Evolutionary conservation across 2,329 filamentous ascomycete genomes (phyloP).

Genomic region (Orbilia brochopaga): DNA sequence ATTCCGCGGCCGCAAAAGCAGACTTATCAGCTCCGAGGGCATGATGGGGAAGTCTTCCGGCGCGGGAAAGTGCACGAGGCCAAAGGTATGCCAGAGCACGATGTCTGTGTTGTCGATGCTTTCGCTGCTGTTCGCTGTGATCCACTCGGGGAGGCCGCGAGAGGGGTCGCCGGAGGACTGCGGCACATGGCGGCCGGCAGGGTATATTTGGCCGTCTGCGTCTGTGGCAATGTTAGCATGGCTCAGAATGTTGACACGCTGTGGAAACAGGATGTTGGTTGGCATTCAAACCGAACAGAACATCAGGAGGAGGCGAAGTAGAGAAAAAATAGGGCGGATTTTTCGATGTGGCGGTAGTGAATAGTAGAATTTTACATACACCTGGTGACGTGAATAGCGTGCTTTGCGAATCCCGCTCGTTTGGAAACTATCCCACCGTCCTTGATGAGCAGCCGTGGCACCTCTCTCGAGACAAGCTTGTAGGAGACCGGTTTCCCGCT

Average conservation of each 20-base stretch:
- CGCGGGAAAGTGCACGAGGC: slow-evolving; percentile 83
- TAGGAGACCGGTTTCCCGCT: slow-evolving; percentile 84
- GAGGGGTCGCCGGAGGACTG: slow-evolving; percentile 83
- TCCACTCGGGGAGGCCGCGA: slow-evolving; percentile 75
- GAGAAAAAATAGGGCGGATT: slow-evolving; percentile 19
- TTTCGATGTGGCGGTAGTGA: neutral
- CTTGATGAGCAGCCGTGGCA: slow-evolving; percentile 78
- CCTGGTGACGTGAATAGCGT: slow-evolving; percentile 86
- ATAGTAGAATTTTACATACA: slow-evolving; percentile 65
- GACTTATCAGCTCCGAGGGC: slow-evolving; percentile 83
- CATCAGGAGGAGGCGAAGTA: slow-evolving; percentile 8
- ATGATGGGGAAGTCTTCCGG: slow-evolving; percentile 93
- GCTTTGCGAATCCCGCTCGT: slow-evolving; percentile 82
- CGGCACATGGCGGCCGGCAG: slow-evolving; percentile 83
- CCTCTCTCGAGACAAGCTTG: slow-evolving; percentile 87
- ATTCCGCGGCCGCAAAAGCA: slow-evolving; percentile 78
- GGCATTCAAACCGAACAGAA: neutral
- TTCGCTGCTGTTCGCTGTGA: slow-evolving; percentile 64
- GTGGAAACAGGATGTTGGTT: neutral
- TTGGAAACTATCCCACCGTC: slow-evolving; percentile 85
- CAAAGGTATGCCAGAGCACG: slow-evolving; percentile 93
- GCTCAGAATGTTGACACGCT: neutral
- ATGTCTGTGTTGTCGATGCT: slow-evolving; percentile 81
- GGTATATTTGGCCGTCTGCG: slow-evolving; percentile 79
- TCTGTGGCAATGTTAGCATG: slow-evolving; percentile 62